Conservation (phyloP, 163 green algal genomes). For the Scenedesmus sp. region DNA sequence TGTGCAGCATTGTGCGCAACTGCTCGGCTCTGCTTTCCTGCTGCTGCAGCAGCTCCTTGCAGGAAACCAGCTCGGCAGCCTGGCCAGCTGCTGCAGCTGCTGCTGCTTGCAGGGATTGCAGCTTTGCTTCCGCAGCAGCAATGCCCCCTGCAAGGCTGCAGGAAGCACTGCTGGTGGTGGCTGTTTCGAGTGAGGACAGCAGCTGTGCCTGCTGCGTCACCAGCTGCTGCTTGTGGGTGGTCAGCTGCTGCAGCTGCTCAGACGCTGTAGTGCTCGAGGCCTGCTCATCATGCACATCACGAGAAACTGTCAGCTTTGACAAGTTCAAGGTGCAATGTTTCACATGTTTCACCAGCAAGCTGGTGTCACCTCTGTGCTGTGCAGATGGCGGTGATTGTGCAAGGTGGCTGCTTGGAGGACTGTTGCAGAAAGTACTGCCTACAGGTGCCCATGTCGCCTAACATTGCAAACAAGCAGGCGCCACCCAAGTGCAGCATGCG, state of each 20-base stretch:
- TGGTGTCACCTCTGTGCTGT: too few relatives aligned
- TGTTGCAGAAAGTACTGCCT: neutral
- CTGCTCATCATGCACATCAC: neutral
- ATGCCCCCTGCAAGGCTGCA: neutral
- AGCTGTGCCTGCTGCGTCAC: constrained; percentile 19
- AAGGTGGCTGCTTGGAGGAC: neutral
- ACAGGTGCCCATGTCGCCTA: neutral
- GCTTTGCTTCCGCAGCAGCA: constrained; percentile 32
- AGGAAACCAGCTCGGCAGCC: neutral
- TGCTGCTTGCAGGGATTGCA: constrained; percentile 22
- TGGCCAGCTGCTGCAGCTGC: neutral
- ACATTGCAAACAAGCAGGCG: neutral
- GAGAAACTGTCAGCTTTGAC: neutral
- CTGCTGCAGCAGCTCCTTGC: constrained; percentile 10
- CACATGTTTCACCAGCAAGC: too few relatives aligned
- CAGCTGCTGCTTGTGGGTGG: constrained; percentile 30
- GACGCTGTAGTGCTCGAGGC: neutral
- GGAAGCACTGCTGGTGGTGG: neutral
- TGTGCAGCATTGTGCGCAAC: neutral
- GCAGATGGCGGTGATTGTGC: too few relatives aligned
- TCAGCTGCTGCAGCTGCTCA: constrained; percentile 19
- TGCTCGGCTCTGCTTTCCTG: neutral
- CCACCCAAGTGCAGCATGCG: too few relatives aligned
- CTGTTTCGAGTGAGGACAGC: neutral
- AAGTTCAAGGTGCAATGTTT: too few relatives aligned